Evolutionary conservation across 352 stramenopile genomes (phyloP), one percentile per base, ranked within the genome.

Genomic region (Phytophthora sansomeana): DNA sequence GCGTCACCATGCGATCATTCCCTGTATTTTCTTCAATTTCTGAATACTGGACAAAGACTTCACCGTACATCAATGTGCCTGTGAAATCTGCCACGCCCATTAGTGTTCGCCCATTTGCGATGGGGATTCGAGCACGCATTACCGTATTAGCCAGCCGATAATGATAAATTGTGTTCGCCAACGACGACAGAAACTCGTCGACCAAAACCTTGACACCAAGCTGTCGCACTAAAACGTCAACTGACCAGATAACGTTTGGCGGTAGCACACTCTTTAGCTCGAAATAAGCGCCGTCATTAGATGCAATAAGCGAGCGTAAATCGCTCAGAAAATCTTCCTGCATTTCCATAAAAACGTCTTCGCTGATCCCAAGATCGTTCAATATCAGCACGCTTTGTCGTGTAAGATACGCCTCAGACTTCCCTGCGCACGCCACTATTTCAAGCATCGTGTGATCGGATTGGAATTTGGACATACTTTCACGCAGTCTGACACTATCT

Each of bases 21-120:
- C 53, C 63, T 21, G 30, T 58, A 3, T 63, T 54, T 1, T 82
- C 67, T 4, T 82, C 83, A 26, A 61, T 67, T 28, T 87, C 76
- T 1, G 79, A 79, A 50, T 92, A 92, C 43, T 91, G 87, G 1
- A 96, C 84, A 65, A 90, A 96, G 5, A 96, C 81, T 58, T 91
- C 72, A 1, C 85, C 85, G 17, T 92, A 91, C 13, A 75, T 28
- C 16, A 96, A 69, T 6, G 81, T 89, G 0, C 69, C 64, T 1
- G 86, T 93, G 41, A 93, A 93, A 61, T 96, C 88, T 0, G 82
- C 78, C n/a, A 96, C 88, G 3, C 88, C 88, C 81, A 96, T 91
- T 21, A 94, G 67, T 4, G 69, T 85, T 17, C 87, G 70, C 0
- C 81, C 88, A 57, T 93, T 80, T 16, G 70, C 30, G n/a, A 96